Conservation (phyloP, 441 rosid species). For the Erodium trifolium region DNA sequence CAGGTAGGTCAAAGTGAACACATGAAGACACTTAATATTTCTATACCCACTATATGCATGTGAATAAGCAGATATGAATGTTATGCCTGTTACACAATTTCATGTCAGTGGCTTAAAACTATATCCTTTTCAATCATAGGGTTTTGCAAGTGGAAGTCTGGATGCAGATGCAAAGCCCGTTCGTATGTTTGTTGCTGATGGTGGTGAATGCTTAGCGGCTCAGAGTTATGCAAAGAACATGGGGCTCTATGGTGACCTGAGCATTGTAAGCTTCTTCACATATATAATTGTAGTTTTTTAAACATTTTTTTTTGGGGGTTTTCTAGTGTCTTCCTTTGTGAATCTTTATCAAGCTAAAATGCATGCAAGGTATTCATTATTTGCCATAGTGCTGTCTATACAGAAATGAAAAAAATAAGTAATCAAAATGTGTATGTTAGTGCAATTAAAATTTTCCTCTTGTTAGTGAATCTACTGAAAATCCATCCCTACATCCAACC, state of each 20-base stretch:
- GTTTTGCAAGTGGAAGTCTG: conserved; percentile 84
- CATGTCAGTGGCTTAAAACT: neutral
- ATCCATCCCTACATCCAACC: conserved; percentile 2
- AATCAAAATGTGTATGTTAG: neutral
- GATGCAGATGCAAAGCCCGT: conserved; percentile 82
- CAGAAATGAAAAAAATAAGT: neutral
- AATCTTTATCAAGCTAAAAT: neutral
- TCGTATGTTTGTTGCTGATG: conserved; percentile 87
- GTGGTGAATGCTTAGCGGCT: conserved; percentile 77
- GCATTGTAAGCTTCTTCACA: conserved; percentile 51
- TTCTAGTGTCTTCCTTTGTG: neutral
- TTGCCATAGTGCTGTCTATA: too few species aligned
- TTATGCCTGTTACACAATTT: neutral
- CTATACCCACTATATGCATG: neutral
- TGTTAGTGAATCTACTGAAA: neutral
- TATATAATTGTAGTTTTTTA: neutral
- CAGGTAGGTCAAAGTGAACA: conserved; percentile 39
- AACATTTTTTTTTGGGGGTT: neutral
- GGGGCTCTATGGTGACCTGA: conserved; percentile 97
- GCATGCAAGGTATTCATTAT: too few species aligned
- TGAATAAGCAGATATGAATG: neutral
- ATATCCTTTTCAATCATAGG: conserved; percentile 29
- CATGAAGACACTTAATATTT: neutral
- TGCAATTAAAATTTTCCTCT: neutral
- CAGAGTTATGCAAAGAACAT: conserved; percentile 95